Evolutionary conservation across 306 rosid species (phyloP), one percentile per base, ranked within the genome.

Genomic region (Cucurbita maxima): DNA sequence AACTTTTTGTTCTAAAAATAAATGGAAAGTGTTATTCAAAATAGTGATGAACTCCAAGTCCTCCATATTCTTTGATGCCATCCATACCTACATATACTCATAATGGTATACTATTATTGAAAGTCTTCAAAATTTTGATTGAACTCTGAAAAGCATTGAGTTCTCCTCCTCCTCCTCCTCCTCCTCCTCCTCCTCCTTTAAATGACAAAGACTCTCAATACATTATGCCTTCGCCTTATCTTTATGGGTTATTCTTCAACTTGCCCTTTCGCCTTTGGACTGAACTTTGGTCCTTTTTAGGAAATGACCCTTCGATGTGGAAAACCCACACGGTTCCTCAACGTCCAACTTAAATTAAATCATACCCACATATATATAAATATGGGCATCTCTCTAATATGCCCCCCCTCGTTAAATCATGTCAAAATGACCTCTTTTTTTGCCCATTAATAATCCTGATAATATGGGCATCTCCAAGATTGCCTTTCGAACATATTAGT

Each of bases 401-500:
- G 5, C 11, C 7, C 15, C 1, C 7, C 7, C 38, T 8, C 10
- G 10, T 66, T 41, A 9, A 41, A 66, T 66, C 72, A 50, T 50
- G 5, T 50, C 15, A 14, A 50, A 50, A 50, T 8, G 4, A 45
- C 51, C 1, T 44, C 10, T 45, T 45, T 8, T 43, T 43, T 43
- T 43, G 3, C 10, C 4, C 54, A 50, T 50, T 1, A 50, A 50
- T 50, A 5, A 5, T 48, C 16, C 3, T 11, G 51, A 45, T 50
- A 50, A 50, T 68, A 68, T 68, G 73, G 73, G 73, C 56, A 68
- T 68, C 73, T 68, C 56, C 3, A 45, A 45, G 45, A 68, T 68
- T 68, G 73, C 73, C 56, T 68, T 68, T 68, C 73, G 56, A 47
- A 68, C 73, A 68, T 47, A 68, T 47, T 68, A 19, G 38, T 68